Conservation (phyloP, 31 red algal species). For the Asparagopsis taxiformis region DNA sequence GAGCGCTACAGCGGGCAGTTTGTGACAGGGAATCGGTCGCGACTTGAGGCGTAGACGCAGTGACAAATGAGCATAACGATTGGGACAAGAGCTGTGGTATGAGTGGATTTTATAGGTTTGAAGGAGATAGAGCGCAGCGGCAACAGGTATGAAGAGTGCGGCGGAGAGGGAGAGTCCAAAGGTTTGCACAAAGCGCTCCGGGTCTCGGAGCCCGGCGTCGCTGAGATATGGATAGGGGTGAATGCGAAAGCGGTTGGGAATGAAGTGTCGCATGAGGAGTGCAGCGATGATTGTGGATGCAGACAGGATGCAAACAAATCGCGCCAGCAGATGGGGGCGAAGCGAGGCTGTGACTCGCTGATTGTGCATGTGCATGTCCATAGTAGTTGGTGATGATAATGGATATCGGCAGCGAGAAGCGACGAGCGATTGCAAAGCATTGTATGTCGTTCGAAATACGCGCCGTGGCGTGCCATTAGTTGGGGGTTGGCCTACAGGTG, state of each 20-base stretch:
- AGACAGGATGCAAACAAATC: background rate
- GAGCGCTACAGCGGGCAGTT: no score
- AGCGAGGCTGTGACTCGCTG: constrained; percentile 14
- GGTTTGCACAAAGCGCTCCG: constrained; percentile 51
- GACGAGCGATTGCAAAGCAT: no score
- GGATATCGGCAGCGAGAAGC: no score
- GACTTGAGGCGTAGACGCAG: no score
- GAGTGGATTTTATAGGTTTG: background rate
- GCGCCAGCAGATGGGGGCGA: constrained; percentile 8
- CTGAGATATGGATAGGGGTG: constrained; percentile 63
- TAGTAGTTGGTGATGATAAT: no score
- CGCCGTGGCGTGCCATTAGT: no score
- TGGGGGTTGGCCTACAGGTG: no score
- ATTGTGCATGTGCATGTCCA: no score
- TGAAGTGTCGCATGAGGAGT: constrained; percentile 59
- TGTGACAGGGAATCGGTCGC: no score
- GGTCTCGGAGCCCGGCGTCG: constrained; percentile 71
- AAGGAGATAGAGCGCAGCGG: constrained; percentile 10
- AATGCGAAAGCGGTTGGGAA: constrained; percentile 58
- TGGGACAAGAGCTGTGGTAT: no score
- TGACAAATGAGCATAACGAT: no score
- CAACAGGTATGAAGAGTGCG: constrained; percentile 44
- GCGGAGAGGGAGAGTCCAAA: constrained; percentile 31
- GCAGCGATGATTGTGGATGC: constrained; percentile 27
- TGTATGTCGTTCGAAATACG: no score